Evolutionary conservation across 148 eudicot genomes (phyloP).

Genomic region (Camellia granthamiana): DNA sequence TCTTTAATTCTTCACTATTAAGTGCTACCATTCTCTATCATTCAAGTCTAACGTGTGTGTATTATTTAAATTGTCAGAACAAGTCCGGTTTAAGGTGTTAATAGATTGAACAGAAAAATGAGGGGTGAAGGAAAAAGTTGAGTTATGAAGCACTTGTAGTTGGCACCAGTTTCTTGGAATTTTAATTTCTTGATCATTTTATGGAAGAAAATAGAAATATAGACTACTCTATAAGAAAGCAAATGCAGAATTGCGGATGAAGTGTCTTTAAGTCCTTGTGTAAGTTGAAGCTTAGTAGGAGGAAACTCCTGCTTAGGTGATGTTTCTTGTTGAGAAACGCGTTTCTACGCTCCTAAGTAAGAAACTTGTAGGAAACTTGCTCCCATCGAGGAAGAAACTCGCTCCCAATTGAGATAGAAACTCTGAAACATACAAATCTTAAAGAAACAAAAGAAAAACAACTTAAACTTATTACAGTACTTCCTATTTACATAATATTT

Average conservation of each 20-base stretch:
- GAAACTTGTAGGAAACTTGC: too few species aligned
- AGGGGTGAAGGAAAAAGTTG: background rate
- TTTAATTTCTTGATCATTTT: background rate
- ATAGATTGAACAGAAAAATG: background rate
- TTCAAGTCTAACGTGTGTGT: background rate
- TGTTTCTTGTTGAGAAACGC: too few species aligned
- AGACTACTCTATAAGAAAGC: background rate
- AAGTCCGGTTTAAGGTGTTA: conserved; percentile 4
- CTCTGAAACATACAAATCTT: too few species aligned
- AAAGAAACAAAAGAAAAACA: too few species aligned
- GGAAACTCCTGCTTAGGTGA: too few species aligned
- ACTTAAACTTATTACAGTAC: too few species aligned
- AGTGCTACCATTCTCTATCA: background rate
- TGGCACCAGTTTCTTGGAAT: background rate
- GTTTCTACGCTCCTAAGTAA: too few species aligned
- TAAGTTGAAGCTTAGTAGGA: background rate
- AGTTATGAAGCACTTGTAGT: background rate
- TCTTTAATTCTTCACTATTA: too few species aligned
- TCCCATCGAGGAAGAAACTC: too few species aligned
- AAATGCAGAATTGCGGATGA: background rate
- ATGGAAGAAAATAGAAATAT: background rate
- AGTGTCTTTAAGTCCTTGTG: background rate
- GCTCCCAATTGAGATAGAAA: too few species aligned
- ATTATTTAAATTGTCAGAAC: background rate
- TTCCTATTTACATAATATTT: too few species aligned